Conservation (phyloP, 1,284 basidiomycete genomes). For the Austroboletus rostrupii region DNA sequence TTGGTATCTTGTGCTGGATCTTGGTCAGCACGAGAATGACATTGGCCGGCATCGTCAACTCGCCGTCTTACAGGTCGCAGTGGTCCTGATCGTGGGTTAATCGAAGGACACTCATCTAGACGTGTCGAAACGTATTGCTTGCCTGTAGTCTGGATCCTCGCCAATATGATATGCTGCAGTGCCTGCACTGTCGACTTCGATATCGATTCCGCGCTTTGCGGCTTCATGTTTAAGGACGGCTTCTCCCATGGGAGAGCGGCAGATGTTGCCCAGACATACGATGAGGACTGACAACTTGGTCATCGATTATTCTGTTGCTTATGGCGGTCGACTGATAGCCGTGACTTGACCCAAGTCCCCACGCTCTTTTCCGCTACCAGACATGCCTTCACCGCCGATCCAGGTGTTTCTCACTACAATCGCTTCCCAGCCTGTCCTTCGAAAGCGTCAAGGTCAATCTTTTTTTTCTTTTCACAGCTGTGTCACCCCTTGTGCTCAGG, state of each 20-base stretch:
- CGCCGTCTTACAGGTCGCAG: constrained; percentile 61
- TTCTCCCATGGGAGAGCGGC: constrained; percentile 78
- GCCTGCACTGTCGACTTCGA: constrained; percentile 69
- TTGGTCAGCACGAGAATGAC: constrained; percentile 1
- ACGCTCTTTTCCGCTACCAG: not conserved
- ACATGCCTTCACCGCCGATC: constrained; percentile 74
- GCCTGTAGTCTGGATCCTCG: constrained; percentile 73
- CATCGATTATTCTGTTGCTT: constrained; percentile 17
- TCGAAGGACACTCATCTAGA: no score
- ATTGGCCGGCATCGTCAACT: not conserved
- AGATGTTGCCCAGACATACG: constrained; percentile 77
- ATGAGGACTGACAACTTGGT: constrained; percentile 49
- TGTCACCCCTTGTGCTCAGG: not conserved
- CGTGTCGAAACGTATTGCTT: constrained; percentile 10
- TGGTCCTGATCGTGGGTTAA: constrained; percentile 40
- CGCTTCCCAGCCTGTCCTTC: constrained; percentile 68
- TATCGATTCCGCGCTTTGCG: constrained; percentile 56
- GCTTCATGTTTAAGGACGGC: constrained; percentile 60
- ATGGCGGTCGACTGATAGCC: no score
- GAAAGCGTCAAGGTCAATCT: constrained; percentile 63
- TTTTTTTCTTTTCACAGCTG: not conserved
- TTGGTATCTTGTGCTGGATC: constrained; percentile 54
- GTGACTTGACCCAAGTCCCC: no score
- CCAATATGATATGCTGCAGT: constrained; percentile 70
- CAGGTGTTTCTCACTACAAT: constrained; percentile 82